A percentile compares a stretch with the other conserved stretches of the same genome.
These are phyloP conservation scores for Lasiodiplodia hormozganensis DNA, from an alignment of 2,329 filamentous ascomycete genomes.

Conservation along the genomic window DNA sequence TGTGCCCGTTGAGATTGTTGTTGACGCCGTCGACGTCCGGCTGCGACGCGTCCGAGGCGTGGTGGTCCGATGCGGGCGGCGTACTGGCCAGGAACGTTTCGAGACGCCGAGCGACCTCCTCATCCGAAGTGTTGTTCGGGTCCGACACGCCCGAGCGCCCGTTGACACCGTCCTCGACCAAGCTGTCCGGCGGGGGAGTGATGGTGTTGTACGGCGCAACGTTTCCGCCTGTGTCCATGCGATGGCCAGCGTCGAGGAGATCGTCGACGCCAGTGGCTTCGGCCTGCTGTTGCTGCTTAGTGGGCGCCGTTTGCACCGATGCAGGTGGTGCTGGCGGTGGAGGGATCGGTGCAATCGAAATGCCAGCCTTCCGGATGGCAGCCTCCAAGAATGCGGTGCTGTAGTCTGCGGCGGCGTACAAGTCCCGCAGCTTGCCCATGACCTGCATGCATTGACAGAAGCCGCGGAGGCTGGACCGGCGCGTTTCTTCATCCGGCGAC, in stretches of 20 bases:
- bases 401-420: conserved; percentile 93
- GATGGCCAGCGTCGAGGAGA: conserved; percentile 53
- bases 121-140: conserved; percentile 50
- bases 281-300: neutral
- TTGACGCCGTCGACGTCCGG: conserved; percentile 29
- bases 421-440: conserved; percentile 84
- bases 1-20: conserved; percentile 48
- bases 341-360: conserved; percentile 65
- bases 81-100: conserved; percentile 59
- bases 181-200: conserved; percentile 50
- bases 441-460: conserved; percentile 94
- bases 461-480: conserved; percentile 75
- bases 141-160: conserved; percentile 37
- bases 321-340: conserved; percentile 36
- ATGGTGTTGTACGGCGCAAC: conserved; percentile 33
- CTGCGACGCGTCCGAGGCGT: conserved; percentile 38
- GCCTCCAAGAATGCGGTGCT: conserved; percentile 95
- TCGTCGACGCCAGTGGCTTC: conserved; percentile 52
- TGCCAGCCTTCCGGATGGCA: conserved; percentile 84
- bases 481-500: conserved; percentile 73
- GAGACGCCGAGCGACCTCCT: conserved; percentile 55
- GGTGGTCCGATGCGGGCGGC: conserved; percentile 53
- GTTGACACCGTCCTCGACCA: conserved; percentile 33
- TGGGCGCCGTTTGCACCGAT: conserved; percentile 16
- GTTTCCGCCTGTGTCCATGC: conserved; percentile 40